Base-by-base conservation (phyloP, 768 basidiomycete genomes). In the Pholiota microspora region DNA sequence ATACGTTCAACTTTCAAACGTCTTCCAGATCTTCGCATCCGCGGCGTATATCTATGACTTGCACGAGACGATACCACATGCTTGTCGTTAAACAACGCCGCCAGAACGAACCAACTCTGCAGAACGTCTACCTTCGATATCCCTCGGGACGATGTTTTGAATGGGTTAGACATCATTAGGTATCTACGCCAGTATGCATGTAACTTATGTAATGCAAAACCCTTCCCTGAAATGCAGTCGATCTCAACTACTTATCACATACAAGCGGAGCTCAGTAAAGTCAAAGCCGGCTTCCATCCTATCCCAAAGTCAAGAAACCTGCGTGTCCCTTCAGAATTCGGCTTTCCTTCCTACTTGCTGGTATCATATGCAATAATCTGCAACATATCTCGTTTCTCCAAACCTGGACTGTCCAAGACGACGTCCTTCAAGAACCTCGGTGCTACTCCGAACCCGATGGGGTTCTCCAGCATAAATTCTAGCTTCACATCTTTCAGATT, bases 21-120 rank as follows among this genome's bases (percentile, higher is more conserved):
- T 36, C 29, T 48, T 16, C 3, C 16, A n/a, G n/a, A 16, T 28
- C 42, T n/a, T 23, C 34, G 49, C 10, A 36, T 15, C 54, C 51
- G 80, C 83, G 83, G 77, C 66, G 77, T 64, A 75, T 84, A 86
- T 86, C 84, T 80, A 83, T 83, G 77, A 75, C 77, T 71, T 75
- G 77, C 74, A 77, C 70, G 58, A 44, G 59, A 48, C 62, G 46
- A 45, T 58, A 61, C 66, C 52, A 73, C 72, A 73, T 73, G 80
- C 77, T 68, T 67, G 79, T 71, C 78, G 85, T 85, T 87, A 87
- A 87, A 87, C 85, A 62, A 77, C 80, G 68, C 77, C 83, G 84
- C 84, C 55, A 87, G 60, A 87, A 47, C 8, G 53, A 76, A 32
- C 32, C 23, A 65, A 66, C 67, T 71, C 69, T 71, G 81, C 82